Conservation (phyloP, 2,329 filamentous ascomycete species). For the Cytospora chrysosperma region DNA sequence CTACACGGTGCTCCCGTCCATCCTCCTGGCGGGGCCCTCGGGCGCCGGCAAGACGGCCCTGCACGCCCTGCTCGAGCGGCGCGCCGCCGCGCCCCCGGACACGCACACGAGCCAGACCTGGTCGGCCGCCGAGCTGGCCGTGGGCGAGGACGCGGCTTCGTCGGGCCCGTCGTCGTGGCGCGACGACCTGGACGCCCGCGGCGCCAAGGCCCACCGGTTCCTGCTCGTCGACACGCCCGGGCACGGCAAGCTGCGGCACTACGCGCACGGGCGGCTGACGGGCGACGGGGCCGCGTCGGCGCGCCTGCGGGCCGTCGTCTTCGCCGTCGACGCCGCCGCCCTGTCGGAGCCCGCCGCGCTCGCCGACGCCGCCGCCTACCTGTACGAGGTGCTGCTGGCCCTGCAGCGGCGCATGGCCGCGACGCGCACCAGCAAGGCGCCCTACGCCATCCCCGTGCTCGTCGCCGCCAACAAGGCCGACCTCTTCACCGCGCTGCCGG, state of each 20-base stretch:
- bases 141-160: constrained; percentile 47
- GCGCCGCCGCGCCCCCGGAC: constrained; percentile 37
- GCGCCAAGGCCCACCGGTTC: constrained; percentile 65
- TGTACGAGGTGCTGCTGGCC: constrained; percentile 83
- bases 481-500: constrained; percentile 87
- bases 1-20: constrained; percentile 68
- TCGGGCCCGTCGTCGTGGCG: constrained; percentile 50
- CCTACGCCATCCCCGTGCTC: constrained; percentile 67
- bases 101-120: constrained; percentile 58
- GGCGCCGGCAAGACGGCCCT: constrained; percentile 87
- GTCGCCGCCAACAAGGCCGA: constrained; percentile 95
- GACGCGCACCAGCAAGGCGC: constrained; percentile 46
- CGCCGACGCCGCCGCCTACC: constrained; percentile 73
- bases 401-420: constrained; percentile 66
- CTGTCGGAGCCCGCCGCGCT: constrained; percentile 60
- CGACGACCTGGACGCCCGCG: constrained; percentile 54
- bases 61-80: constrained; percentile 69
- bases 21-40: constrained; percentile 79
- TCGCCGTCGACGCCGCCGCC: constrained; percentile 81
- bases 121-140: constrained; percentile 55
- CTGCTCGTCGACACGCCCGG: constrained; percentile 86
- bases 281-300: constrained; percentile 33
- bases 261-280: constrained; percentile 55
- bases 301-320: constrained; percentile 73
- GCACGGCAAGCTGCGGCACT: constrained; percentile 85